Base-by-base conservation (phyloP, 148 eudicot genomes). In the Rhododendron mucronatum region DNA sequence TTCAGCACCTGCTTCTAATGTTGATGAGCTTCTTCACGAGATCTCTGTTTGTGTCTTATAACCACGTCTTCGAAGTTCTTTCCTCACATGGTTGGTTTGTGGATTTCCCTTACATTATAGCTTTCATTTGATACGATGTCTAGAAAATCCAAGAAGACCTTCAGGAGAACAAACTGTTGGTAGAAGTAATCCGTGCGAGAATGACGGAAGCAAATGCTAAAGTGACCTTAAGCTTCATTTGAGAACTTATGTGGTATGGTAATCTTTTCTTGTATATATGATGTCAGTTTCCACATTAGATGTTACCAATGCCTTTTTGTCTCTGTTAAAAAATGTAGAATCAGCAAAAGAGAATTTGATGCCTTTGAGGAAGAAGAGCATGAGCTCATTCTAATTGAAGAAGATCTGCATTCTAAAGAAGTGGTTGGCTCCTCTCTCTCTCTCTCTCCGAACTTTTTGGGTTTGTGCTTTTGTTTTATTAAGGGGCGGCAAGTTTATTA, bases 21-120 rank as follows among this genome's bases (percentile, higher is more conserved):
- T 90, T 77, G 96, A 97, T 87, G 98, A 97, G 88, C 94, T 94
- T 91, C 89, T 28, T 84, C 92, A 86, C 65, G 99, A 95, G 82
- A 90, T 92, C 79, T 90, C 85, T 80, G 99, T 97, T 80, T 84
- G 96, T 91, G 59, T 59, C 85, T 84, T 61, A 53, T 11, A 87
- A 81, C 82, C 44, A 61, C 50, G 26, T 81, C 33, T 71, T 57
- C 55, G 35, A 45, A 48, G 78, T 85, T 81, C 79, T 26, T 10
- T 33, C 59, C 55, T 85, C 55, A 50, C 48, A 79, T 61, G 73
- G 35, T 13, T 78, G 14, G 65, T 39, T 77, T 33, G 20, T 83
- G 76, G 9, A 78, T 83, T 82, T 63, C 79, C 30, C 77, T 83
- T 61, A 55, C 7, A 80, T 81, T 35, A 33, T 7, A 50, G 13